Percentiles rank a stretch among this genome's conserved stretches.
Evolutionary conservation across 768 basidiomycete species (phyloP).

Genomic region (Candolleomyces aberdarensis): DNA sequence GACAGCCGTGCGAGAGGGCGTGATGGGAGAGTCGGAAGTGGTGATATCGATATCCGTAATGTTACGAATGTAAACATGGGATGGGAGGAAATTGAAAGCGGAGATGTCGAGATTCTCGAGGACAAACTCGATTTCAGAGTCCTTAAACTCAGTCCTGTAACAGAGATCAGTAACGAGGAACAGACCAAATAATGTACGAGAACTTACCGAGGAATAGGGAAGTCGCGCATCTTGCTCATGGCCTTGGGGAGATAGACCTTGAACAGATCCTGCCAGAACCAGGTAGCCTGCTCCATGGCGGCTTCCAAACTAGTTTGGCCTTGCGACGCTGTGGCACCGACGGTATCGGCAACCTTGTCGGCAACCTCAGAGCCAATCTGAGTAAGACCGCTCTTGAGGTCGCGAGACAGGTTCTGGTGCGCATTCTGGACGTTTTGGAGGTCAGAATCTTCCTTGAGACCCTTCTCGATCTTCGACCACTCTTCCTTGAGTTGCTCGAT

Average conservation of each 20-base stretch:
- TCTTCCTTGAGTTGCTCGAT: constrained; percentile 45
- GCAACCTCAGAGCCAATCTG: constrained; percentile 20
- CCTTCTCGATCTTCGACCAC: constrained; percentile 40
- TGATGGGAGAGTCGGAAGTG: constrained; percentile 33
- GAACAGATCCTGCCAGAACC: constrained; percentile 82
- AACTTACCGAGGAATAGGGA: constrained; percentile 67
- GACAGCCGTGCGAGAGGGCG: constrained; percentile 43
- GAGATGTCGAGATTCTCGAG: constrained; percentile 74
- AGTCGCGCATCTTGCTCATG: constrained; percentile 47
- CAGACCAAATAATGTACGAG: not conserved
- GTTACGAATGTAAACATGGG: constrained; percentile 69
- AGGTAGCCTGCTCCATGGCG: constrained; percentile 58
- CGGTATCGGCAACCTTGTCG: not conserved
- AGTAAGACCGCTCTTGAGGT: constrained; percentile 42
- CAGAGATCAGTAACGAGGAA: not conserved
- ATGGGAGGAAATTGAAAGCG: constrained; percentile 62
- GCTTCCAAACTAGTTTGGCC: constrained; percentile 44
- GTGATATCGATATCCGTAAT: constrained; percentile 56
- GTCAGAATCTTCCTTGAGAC: constrained; percentile 48
- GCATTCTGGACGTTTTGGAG: constrained; percentile 44
- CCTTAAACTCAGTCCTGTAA: constrained; percentile 66
- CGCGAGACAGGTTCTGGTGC: constrained; percentile 43
- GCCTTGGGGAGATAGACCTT: constrained; percentile 72
- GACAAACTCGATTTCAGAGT: constrained; percentile 66
- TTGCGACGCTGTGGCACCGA: constrained; percentile 16